Base-by-base conservation (phyloP, 192 early-diverging fungal species). In the Podila epicladia region DNA sequence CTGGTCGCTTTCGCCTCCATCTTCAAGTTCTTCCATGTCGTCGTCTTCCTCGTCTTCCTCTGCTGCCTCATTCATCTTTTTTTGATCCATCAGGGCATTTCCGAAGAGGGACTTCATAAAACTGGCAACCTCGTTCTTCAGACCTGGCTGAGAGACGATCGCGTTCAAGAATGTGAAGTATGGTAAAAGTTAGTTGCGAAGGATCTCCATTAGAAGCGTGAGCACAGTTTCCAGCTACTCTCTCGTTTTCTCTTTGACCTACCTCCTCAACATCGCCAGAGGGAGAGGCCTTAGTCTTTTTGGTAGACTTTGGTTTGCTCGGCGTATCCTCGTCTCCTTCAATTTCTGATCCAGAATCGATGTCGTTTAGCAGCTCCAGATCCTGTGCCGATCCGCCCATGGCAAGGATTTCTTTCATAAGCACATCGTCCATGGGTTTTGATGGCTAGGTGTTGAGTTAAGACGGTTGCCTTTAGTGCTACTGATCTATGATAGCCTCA, bases 41-140 rank as follows among this genome's bases (percentile, higher is more conserved):
- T 41, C 58, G 3, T 63, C 74, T 9, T 69, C 62, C 15, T 59
- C 74, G 6, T 71, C 75, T 9, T 78, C 69, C 33, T 67, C 63
- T 17, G 48, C 69, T 8, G 57, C 64, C n/a, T 48, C 26, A 5
- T 24, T 32, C 62, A 73, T 69, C 75, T 68, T 62, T 26, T 57
- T 57, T 8, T 38, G 51, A 51, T 80, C 62, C 66, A 69, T 62
- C 13, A 64, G 29, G 1, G 71, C 70, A 1, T 66, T 69, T 41
- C 77, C 77, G 24, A 80, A 80, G 22, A 80, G 71, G 4, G 77
- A 67, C 38, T 80, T 80, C 77, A 80, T 80, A 35, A 80, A 80
- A 28, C 15, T 69, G 29, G 77, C 71, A 9, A 80, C 61, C 32
- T 80, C 77, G 20, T 73, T 72, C 62, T 72, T 68, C 31, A 80